These are phyloP conservation scores for Rhodomyrtus tomentosa DNA, from an alignment of 345 rosid genomes.

Conservation along the genomic window DNA sequence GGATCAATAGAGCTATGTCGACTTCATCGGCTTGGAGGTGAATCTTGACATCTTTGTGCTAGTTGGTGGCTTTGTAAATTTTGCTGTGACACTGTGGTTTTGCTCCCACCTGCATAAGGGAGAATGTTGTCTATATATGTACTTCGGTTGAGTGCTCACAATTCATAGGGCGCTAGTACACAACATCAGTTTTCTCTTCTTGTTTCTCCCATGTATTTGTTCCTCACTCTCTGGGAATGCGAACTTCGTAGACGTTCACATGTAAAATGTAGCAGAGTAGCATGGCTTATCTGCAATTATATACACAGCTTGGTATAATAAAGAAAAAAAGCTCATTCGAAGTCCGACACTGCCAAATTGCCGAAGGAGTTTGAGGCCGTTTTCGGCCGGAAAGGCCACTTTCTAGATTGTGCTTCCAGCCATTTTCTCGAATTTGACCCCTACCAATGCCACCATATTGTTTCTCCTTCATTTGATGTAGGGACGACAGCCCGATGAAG, in stretches of 20 bases:
- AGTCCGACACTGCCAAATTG: not conserved
- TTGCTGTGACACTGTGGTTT: not conserved
- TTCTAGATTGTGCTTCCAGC: not conserved
- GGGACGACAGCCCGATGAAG: not conserved
- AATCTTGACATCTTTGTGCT: not conserved
- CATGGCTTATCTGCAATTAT: not conserved
- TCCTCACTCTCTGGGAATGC: not conserved
- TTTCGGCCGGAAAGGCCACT: not conserved
- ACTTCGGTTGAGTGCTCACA: not conserved
- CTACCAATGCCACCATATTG: not conserved
- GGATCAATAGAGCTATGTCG: not conserved
- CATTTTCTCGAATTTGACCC: not conserved
- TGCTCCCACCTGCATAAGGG: not conserved
- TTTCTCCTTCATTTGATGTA: not conserved
- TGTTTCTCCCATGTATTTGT: not conserved
- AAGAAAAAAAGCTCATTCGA: not conserved
- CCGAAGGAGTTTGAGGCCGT: not conserved
- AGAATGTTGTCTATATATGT: not conserved
- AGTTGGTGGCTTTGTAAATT: not conserved
- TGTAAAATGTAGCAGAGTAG: not conserved
- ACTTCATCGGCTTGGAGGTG: constrained; percentile 2
- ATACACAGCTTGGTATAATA: not conserved
- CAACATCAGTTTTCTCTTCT: not conserved
- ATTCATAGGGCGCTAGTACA: not conserved
- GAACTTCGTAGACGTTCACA: not conserved